Percentiles rank a stretch among this genome's conserved stretches.
phyloP scores from a whole-genome alignment of 2,329 filamentous ascomycete genomes.

The Botrytis galanthina region DNA sequence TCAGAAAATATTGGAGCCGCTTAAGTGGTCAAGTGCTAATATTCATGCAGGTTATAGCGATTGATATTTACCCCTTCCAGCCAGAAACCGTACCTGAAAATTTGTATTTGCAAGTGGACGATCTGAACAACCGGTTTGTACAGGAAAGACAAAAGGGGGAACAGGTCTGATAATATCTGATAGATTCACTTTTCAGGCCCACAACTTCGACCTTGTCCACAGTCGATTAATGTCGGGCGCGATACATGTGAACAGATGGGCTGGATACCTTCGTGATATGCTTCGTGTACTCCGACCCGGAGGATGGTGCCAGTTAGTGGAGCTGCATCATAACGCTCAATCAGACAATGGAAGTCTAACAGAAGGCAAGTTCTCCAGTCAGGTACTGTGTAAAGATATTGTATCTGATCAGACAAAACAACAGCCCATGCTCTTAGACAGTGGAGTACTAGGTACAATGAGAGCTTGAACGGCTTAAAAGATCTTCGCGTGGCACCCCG shows the following conservation, averaged over 20 bases:
- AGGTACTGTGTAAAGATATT: not conserved
- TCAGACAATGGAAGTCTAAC: constrained; percentile 80
- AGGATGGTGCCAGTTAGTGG: constrained; percentile 87
- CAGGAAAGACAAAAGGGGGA: not conserved
- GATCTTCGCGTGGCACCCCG: constrained; percentile 63
- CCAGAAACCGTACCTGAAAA: constrained; percentile 64
- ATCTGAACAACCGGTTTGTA: constrained; percentile 62
- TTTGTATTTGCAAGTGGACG: constrained; percentile 60
- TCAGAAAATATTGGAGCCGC: not conserved
- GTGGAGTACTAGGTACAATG: constrained; percentile 66
- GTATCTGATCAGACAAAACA: constrained; percentile 2
- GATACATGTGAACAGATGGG: constrained; percentile 58
- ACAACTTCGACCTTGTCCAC: constrained; percentile 79
- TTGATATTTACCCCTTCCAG: constrained; percentile 70
- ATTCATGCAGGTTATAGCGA: constrained; percentile 59
- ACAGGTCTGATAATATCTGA: constrained; percentile 7
- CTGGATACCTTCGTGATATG: constrained; percentile 73
- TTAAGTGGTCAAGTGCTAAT: not conserved
- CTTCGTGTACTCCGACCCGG: constrained; percentile 67
- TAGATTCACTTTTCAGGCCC: constrained; percentile 65
- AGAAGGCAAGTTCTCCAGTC: constrained; percentile 46
- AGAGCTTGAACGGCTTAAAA: constrained; percentile 61
- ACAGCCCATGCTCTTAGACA: constrained; percentile 59
- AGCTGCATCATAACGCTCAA: constrained; percentile 81
- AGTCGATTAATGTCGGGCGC: constrained; percentile 43